Percentiles rank a stretch among this genome's conserved stretches.
Conservation (phyloP, 345 rosid species). For the Populus nigra region DNA sequence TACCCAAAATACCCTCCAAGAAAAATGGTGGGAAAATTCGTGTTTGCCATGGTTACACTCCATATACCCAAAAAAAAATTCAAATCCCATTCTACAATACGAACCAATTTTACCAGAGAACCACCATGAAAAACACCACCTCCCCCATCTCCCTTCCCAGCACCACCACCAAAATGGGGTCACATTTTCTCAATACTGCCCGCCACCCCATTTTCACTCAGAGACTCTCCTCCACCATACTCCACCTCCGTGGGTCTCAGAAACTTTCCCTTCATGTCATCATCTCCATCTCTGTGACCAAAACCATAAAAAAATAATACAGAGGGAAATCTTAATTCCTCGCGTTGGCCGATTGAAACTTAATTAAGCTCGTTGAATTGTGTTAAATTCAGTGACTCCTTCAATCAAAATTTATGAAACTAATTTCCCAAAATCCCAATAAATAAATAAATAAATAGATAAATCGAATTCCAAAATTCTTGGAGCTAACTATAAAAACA, state of each 20-base stretch:
- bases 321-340: too few relatives aligned
- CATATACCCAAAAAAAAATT: background rate
- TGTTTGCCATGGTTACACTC: too few relatives aligned
- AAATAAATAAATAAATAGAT: too few relatives aligned
- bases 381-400: too few relatives aligned
- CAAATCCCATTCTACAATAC: background rate
- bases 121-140: slow-evolving; percentile 1
- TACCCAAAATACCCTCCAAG: slow-evolving; percentile 15
- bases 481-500: too few relatives aligned
- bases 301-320: background rate
- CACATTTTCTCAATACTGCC: background rate
- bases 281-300: background rate
- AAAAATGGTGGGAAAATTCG: slow-evolving; percentile 19
- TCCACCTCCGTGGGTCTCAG: background rate
- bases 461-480: too few relatives aligned
- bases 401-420: too few relatives aligned
- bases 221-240: background rate
- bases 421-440: too few relatives aligned
- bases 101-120: background rate
- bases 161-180: background rate
- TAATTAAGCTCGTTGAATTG: too few relatives aligned
- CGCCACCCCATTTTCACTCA: background rate
- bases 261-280: background rate
- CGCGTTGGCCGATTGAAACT: too few relatives aligned
- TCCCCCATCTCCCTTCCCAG: background rate